Evolutionary conservation across 2,329 filamentous ascomycete genomes (phyloP).

Genomic region (Cadophora sp.): DNA sequence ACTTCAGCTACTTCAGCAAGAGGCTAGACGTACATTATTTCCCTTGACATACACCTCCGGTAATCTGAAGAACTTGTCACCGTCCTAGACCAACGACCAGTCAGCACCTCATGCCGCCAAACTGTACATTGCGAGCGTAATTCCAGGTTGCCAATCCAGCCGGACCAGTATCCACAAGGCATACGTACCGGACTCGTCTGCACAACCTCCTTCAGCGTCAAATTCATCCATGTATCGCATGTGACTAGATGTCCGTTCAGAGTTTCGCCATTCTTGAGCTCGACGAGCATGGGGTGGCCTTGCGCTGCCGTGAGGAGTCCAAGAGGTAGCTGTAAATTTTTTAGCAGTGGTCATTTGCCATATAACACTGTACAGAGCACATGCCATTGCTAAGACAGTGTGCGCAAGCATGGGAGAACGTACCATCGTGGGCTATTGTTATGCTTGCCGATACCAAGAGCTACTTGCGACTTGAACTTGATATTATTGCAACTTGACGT

Average conservation of each 20-base stretch:
- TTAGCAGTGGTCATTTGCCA: neutral
- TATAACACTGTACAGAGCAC: neutral
- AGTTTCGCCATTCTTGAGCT: slow-evolving; percentile 97
- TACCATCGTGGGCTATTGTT: slow-evolving; percentile 1
- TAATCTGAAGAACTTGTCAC: slow-evolving; percentile 90
- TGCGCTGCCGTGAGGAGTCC: slow-evolving; percentile 94
- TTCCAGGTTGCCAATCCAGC: neutral
- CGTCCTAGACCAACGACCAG: slow-evolving; percentile 64
- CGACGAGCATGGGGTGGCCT: slow-evolving; percentile 96
- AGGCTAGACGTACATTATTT: slow-evolving; percentile 74
- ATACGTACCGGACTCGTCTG: slow-evolving; percentile 81
- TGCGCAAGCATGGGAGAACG: neutral
- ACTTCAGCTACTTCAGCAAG: neutral
- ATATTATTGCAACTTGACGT: slow-evolving; percentile 5
- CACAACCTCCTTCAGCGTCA: slow-evolving; percentile 95
- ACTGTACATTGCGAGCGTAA: neutral
- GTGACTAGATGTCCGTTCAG: slow-evolving; percentile 94
- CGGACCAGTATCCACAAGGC: neutral
- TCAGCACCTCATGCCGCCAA: slow-evolving; percentile 8
- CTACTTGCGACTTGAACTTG: neutral
- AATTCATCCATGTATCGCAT: slow-evolving; percentile 99
- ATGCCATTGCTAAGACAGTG: neutral
- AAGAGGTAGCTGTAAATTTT: slow-evolving; percentile 63
- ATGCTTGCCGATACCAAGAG: neutral
- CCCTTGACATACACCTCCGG: slow-evolving; percentile 96